These are phyloP conservation scores for Arachnomyces sp. DNA, from an alignment of 2,329 filamentous ascomycete species.

Conservation along the genomic window DNA sequence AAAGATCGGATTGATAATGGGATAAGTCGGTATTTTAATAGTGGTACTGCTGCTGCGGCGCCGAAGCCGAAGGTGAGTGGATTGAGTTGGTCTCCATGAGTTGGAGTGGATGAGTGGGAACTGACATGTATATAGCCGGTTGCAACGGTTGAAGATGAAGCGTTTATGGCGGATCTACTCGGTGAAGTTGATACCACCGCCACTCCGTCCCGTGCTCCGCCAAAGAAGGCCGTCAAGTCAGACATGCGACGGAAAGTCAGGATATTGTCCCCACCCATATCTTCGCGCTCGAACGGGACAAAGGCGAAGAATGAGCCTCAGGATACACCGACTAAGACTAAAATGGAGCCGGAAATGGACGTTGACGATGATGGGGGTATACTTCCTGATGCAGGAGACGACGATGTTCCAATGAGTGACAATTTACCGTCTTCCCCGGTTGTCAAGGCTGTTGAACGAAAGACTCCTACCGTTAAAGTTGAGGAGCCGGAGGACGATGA, in stretches of 20 bases:
- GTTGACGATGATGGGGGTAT: slow-evolving; percentile 51
- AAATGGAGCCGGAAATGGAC: slow-evolving; percentile 31
- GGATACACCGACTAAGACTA: slow-evolving; percentile 39
- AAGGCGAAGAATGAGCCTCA: slow-evolving; percentile 31
- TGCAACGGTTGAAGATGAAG: slow-evolving; percentile 78
- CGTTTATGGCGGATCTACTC: slow-evolving; percentile 76
- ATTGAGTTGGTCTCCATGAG: not conserved
- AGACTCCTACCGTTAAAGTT: slow-evolving; percentile 46
- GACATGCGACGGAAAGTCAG: slow-evolving; percentile 70
- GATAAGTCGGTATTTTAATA: slow-evolving; percentile 91
- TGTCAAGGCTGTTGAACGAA: slow-evolving; percentile 67
- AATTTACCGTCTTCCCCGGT: slow-evolving; percentile 79
- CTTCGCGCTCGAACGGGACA: slow-evolving; percentile 44
- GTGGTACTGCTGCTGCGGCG: slow-evolving; percentile 53
- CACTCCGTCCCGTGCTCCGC: slow-evolving; percentile 46
- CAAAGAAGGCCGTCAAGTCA: slow-evolving; percentile 60
- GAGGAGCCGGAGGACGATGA: slow-evolving; percentile 61
- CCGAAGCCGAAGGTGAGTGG: slow-evolving; percentile 68
- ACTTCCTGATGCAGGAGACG: slow-evolving; percentile 53
- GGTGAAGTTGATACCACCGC: slow-evolving; percentile 79
- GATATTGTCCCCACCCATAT: slow-evolving; percentile 65
- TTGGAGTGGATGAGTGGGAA: slow-evolving; percentile 2
- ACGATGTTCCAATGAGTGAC: slow-evolving; percentile 79
- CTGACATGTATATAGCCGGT: slow-evolving; percentile 46
- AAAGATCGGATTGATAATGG: slow-evolving; percentile 81